Evolutionary conservation across 2,329 filamentous ascomycete genomes (phyloP).

Genomic region (Cladobotryum mycophilum): DNA sequence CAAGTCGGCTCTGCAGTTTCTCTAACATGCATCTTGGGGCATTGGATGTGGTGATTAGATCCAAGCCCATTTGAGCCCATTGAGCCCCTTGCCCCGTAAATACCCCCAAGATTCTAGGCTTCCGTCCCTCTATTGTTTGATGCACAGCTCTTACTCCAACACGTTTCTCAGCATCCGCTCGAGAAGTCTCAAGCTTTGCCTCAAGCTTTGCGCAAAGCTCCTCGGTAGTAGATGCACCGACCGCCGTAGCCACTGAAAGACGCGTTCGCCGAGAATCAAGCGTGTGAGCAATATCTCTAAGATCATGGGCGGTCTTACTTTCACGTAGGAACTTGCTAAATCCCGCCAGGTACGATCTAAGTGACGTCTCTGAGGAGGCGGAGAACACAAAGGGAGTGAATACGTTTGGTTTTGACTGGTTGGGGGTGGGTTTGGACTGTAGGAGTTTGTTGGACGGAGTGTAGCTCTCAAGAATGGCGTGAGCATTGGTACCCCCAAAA

Average conservation of each 20-base stretch:
- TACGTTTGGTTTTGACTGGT: background rate
- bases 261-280: background rate
- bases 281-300: background rate
- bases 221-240: background rate
- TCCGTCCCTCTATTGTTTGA: background rate
- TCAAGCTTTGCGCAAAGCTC: background rate
- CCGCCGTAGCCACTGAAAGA: background rate
- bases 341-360: background rate
- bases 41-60: background rate
- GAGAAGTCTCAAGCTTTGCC: background rate
- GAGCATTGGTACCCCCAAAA: conserved; percentile 40
- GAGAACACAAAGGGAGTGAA: background rate
- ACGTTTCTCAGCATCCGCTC: background rate
- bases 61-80: conserved; percentile 1
- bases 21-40: background rate
- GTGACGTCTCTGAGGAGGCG: background rate
- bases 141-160: background rate
- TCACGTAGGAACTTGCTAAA: background rate
- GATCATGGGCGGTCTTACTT: background rate
- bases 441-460: background rate
- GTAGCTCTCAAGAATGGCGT: conserved; percentile 31
- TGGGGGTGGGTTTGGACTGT: background rate
- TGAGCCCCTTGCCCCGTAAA: conserved; percentile 9
- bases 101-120: background rate
- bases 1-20: background rate